These are phyloP conservation scores for Huntiella bhutanensis DNA, from an alignment of 2,329 filamentous ascomycete genomes.

Conservation along the genomic window DNA sequence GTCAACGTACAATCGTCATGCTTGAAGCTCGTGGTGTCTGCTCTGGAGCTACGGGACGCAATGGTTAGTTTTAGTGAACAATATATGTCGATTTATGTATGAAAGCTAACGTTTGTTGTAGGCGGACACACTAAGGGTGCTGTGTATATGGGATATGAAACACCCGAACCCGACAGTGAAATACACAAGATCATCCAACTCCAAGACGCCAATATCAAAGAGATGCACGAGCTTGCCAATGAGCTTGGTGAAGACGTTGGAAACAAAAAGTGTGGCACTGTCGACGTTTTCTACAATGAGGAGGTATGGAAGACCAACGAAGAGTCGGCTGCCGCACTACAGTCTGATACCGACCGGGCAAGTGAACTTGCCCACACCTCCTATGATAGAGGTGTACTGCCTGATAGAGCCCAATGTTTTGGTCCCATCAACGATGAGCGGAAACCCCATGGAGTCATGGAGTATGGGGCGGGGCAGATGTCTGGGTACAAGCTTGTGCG, in stretches of 20 bases:
- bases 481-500: conserved; percentile 9
- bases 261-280: conserved; percentile 8
- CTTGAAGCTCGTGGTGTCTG: conserved; percentile 19
- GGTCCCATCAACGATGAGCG: neutral
- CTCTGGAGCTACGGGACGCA: conserved; percentile 20
- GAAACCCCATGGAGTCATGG: conserved; percentile 4
- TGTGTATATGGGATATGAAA: conserved; percentile 7
- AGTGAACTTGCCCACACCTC: neutral
- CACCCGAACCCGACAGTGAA: conserved; percentile 3
- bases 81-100: neutral
- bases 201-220: conserved; percentile 11
- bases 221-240: conserved; percentile 10
- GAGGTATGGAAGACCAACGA: conserved; percentile 6
- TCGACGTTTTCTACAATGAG: conserved; percentile 8
- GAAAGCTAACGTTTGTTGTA: conserved; percentile 1
- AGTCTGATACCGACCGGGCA: neutral
- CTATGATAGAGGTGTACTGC: neutral
- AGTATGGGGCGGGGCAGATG: conserved; percentile 10
- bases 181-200: conserved; percentile 11
- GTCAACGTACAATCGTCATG: conserved; percentile 15
- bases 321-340: conserved; percentile 3
- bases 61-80: conserved; percentile 14
- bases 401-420: conserved; percentile 2
- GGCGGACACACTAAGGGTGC: conserved; percentile 10
- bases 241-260: conserved; percentile 11